Base-by-base conservation (phyloP, 208 protist species). In the Trypanosoma rangeli region DNA sequence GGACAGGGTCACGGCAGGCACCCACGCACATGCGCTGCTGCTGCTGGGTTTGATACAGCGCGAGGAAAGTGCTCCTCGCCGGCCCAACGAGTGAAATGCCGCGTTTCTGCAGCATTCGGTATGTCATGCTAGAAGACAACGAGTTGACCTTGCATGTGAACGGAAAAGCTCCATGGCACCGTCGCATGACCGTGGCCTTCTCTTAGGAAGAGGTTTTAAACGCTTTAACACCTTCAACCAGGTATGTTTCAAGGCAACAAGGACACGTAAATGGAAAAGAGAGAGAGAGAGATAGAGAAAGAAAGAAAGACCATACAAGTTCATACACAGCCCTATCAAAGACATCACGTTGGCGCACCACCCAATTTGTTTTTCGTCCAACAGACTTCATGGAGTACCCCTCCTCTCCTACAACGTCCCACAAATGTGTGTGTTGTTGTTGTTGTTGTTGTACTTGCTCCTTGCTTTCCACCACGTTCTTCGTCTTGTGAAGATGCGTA, bases 1-100 rank as follows among this genome's bases (percentile, higher is more conserved):
- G 75, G 22, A 50, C 48, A 15, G 60, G 48, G n/a, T 16, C 50
- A 37, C 42, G 39, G 28, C 10, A 69, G 20, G 56, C 46, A 50
- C 63, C 54, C 15, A 33, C 39, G 31, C 37, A 29, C 60, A 68
- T 63, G 26, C 69, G 42, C 8, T 46, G n/a, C 16, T 49, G 52
- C 29, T 63, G 54, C 48, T 75, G 70, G 9, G 55, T 54, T 12
- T 61, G 60, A 42, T 69, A 63, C 3, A 75, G 59, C 20, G 63
- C 29, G 31, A 75, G 22, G 50, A 75, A 69, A 1, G 42, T 63
- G 39, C 33, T 8, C 31, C 29, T n/a, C 31, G 63, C 53, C 29
- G 53, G 62, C 28, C 70, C 63, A 16, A 26, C 46, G 33, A 69
- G 55, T 52, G 70, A 68, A 24, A 75, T 44, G 42, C 70, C 70